These are phyloP conservation scores for Acacia melanoxylon DNA, from an alignment of 306 rosid genomes.

Conservation along the genomic window DNA sequence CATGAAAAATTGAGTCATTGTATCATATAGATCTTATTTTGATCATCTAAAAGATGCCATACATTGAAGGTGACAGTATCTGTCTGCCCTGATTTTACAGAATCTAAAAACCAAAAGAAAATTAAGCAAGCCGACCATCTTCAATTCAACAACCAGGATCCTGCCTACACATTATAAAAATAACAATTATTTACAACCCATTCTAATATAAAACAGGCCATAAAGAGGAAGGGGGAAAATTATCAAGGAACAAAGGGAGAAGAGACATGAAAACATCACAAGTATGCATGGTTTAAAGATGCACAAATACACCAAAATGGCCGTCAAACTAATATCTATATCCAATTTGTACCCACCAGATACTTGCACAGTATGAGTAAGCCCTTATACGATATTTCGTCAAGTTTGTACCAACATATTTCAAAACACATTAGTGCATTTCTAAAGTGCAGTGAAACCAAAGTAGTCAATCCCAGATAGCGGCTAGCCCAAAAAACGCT, in stretches of 20 bases:
- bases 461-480: no score
- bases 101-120: conserved; percentile 25
- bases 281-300: neutral
- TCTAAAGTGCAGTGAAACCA: neutral
- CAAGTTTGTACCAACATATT: neutral
- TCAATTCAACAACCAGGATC: conserved; percentile 25
- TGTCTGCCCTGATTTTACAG: conserved; percentile 27
- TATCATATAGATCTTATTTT: conserved; percentile 36
- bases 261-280: neutral
- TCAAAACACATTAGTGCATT: neutral
- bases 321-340: neutral
- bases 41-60: conserved; percentile 20
- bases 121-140: conserved; percentile 9
- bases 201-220: neutral
- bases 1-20: neutral
- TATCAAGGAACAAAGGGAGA: neutral
- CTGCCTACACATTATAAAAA: conserved; percentile 10
- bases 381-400: neutral
- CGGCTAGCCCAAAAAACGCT: no score
- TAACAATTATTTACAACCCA: neutral
- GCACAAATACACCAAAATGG: neutral
- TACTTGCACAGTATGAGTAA: neutral
- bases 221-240: neutral
- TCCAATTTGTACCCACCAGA: neutral
- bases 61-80: conserved; percentile 28